Conservation (phyloP, 2,329 filamentous ascomycete genomes). For the Phyllosticta paracitricarpa region DNA sequence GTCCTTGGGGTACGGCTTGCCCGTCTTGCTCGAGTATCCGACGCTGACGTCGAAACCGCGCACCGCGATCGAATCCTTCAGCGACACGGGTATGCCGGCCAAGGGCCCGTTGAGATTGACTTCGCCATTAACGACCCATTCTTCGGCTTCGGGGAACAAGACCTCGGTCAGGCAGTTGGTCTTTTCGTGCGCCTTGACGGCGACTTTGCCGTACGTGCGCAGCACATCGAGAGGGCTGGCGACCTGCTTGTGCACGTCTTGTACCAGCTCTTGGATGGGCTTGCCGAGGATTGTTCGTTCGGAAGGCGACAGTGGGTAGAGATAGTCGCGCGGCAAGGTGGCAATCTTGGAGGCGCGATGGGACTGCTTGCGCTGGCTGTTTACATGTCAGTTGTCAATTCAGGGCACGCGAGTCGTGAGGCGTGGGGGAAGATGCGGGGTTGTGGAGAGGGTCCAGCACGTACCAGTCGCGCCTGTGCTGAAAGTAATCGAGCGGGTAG, state of each 20-base stretch:
- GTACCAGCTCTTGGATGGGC: slow-evolving; percentile 68
- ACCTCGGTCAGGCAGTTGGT: slow-evolving; percentile 89
- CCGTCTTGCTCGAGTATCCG: slow-evolving; percentile 64
- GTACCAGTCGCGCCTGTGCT: slow-evolving; percentile 63
- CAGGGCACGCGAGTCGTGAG: background rate
- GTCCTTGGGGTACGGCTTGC: slow-evolving; percentile 57
- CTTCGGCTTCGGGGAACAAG: slow-evolving; percentile 66
- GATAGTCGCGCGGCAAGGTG: slow-evolving; percentile 56
- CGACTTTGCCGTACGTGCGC: slow-evolving; percentile 78
- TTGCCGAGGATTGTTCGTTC: slow-evolving; percentile 61
- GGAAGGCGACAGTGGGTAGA: slow-evolving; percentile 49
- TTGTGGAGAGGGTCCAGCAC: slow-evolving; percentile 18
- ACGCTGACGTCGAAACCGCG: slow-evolving; percentile 75
- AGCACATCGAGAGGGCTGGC: slow-evolving; percentile 63
- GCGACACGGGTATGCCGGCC: slow-evolving; percentile 74
- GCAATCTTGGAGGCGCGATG: slow-evolving; percentile 63
- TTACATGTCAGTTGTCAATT: background rate
- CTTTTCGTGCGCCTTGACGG: slow-evolving; percentile 69
- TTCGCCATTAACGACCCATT: slow-evolving; percentile 50
- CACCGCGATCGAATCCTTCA: slow-evolving; percentile 71
- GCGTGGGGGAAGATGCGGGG: slow-evolving; percentile 5
- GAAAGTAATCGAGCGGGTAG: slow-evolving; percentile 45
- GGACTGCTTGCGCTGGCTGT: slow-evolving; percentile 67
- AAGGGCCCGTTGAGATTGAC: slow-evolving; percentile 71
- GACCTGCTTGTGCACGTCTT: slow-evolving; percentile 61